A percentile compares a stretch with the other conserved stretches of the same genome.
Conservation (phyloP, 768 basidiomycete species). For the Crucibulum laeve region DNA sequence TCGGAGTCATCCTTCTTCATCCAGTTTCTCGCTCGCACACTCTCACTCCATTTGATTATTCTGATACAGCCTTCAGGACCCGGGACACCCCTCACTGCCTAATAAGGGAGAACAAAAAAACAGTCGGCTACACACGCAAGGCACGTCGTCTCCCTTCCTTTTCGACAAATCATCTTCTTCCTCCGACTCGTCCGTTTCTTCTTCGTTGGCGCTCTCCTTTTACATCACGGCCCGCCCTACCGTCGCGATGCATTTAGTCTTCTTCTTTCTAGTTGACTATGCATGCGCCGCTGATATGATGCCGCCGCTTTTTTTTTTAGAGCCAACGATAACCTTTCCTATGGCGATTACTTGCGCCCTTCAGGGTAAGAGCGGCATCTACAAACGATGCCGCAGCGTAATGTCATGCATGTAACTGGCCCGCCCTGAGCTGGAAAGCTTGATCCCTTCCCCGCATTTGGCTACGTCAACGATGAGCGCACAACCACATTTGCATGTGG, state of each 20-base stretch:
- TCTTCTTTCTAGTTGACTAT: too few relatives aligned
- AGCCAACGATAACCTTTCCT: too few relatives aligned
- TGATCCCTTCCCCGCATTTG: not conserved
- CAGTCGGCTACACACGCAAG: not conserved
- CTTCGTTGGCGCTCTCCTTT: not conserved
- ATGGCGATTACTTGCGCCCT: not conserved
- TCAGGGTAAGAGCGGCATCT: slow-evolving; percentile 1
- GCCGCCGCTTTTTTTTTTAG: too few relatives aligned
- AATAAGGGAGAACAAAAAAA: too few relatives aligned
- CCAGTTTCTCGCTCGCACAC: not conserved
- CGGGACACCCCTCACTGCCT: not conserved
- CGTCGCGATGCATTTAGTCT: not conserved
- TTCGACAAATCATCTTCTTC: not conserved
- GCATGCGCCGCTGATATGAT: too few relatives aligned
- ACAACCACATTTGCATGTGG: too few relatives aligned
- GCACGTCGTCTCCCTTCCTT: not conserved
- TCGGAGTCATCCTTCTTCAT: not conserved
- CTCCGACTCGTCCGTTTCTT: not conserved
- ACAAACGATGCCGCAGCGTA: slow-evolving; percentile 4
- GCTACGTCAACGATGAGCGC: too few relatives aligned
- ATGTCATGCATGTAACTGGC: slow-evolving; percentile 5
- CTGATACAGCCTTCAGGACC: too few relatives aligned
- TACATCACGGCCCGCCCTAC: not conserved
- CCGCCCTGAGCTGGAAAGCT: slow-evolving; percentile 1
- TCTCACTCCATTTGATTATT: not conserved